A percentile compares a stretch with the other conserved stretches of the same genome.
Conservation (phyloP, 2,329 filamentous ascomycete genomes). For the Colletotrichum melonis region DNA sequence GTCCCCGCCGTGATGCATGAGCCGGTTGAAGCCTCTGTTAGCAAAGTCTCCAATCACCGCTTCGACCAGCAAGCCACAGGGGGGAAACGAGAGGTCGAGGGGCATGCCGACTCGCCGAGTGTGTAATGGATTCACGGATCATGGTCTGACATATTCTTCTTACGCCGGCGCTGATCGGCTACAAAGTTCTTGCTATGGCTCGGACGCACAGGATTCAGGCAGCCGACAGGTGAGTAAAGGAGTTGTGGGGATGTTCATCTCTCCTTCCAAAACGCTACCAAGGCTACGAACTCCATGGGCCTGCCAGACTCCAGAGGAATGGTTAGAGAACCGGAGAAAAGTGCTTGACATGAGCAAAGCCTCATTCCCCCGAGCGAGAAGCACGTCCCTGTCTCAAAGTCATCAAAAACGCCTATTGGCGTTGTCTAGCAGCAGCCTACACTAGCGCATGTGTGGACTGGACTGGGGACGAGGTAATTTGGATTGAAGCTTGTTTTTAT, state of each 20-base stretch:
- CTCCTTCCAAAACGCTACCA: background rate
- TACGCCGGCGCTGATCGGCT: background rate
- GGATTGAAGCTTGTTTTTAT: constrained; percentile 2
- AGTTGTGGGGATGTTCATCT: background rate
- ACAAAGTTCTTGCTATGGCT: background rate
- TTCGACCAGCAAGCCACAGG: background rate
- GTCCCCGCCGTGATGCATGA: background rate
- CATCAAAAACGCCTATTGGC: background rate
- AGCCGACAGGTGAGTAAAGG: background rate
- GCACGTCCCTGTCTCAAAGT: background rate
- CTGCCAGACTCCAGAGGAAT: background rate
- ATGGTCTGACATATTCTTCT: background rate
- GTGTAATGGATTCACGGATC: background rate
- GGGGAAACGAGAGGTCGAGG: background rate
- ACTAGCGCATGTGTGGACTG: background rate
- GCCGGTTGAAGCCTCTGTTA: background rate
- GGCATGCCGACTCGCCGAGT: background rate
- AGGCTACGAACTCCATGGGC: background rate
- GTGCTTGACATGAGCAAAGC: background rate
- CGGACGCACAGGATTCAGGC: background rate
- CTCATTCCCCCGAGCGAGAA: constrained; percentile 1
- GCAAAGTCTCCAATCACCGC: background rate
- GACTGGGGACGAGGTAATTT: constrained; percentile 2
- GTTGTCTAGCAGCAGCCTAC: constrained; percentile 1
- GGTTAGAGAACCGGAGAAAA: background rate